Evolutionary conservation across 176 grass and related monocot genomes (phyloP).

Genomic region (Eleusine coracana): DNA sequence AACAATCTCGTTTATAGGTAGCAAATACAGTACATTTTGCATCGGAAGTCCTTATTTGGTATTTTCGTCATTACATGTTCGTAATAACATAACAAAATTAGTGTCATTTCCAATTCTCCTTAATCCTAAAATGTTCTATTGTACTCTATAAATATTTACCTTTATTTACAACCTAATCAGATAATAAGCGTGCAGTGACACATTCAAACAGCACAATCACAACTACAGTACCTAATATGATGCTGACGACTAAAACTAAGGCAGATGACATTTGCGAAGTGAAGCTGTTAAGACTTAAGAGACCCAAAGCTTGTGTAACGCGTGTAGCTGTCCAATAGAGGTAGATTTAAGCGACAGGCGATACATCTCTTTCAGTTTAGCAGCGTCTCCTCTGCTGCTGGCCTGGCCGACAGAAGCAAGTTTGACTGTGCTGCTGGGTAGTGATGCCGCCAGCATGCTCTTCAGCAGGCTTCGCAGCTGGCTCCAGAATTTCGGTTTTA

Average conservation of each 20-base stretch:
- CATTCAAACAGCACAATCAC: neutral
- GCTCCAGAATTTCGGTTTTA: slow-evolving; percentile 75
- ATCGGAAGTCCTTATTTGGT: neutral
- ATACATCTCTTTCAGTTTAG: slow-evolving; percentile 83
- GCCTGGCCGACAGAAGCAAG: slow-evolving; percentile 47
- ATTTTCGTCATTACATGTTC: neutral
- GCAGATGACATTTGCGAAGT: neutral
- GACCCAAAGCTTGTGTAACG: slow-evolving; percentile 69
- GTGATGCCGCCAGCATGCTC: slow-evolving; percentile 58
- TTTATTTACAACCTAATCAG: neutral
- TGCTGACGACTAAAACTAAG: neutral
- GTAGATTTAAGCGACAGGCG: slow-evolving; percentile 72
- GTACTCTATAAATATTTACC: neutral
- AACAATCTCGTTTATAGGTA: no score
- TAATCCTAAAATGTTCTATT: neutral
- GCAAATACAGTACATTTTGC: neutral
- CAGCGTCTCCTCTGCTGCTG: slow-evolving; percentile 52
- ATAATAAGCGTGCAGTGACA: neutral
- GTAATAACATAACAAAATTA: neutral
- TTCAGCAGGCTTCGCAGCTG: slow-evolving; percentile 80
- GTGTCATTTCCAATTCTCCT: neutral
- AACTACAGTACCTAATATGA: neutral
- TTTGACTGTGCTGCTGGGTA: slow-evolving; percentile 41
- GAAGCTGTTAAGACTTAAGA: slow-evolving; percentile 20
- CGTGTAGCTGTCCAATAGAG: slow-evolving; percentile 62